phyloP scores from a whole-genome alignment of 495 filamentous ascomycete genomes.

The Tricharina praecox region DNA sequence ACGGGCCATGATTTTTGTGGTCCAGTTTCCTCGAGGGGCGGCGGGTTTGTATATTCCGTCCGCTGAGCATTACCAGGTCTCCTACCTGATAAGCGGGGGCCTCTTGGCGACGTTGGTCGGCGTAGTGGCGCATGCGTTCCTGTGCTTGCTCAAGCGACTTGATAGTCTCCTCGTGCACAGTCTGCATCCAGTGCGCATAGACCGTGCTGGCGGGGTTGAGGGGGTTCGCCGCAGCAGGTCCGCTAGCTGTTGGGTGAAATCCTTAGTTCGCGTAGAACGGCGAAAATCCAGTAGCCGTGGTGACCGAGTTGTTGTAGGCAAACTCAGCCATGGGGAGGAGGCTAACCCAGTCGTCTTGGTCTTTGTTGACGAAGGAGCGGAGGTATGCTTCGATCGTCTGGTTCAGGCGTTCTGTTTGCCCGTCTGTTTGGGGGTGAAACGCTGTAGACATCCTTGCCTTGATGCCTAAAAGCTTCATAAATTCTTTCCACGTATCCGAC shows the following conservation, averaged over 20 bases:
- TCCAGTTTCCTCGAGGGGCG: not conserved
- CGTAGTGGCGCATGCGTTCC: not conserved
- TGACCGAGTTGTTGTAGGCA: conserved; percentile 3
- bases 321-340: conserved; percentile 4
- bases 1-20: conserved; percentile 6
- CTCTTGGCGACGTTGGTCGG: not conserved
- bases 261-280: conserved; percentile 6
- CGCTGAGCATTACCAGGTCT: not conserved
- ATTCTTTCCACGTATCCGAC: conserved; percentile 1
- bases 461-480: conserved; percentile 1
- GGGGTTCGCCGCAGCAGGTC: not conserved
- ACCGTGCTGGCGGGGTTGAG: not conserved
- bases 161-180: not conserved
- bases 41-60: conserved; percentile 2
- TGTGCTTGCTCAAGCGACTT: not conserved
- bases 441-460: not conserved
- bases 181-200: not conserved
- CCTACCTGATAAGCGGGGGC: not conserved
- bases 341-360: conserved; percentile 4
- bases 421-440: conserved; percentile 5
- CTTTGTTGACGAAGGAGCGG: conserved; percentile 2
- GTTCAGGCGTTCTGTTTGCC: not conserved
- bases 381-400: conserved; percentile 1
- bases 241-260: not conserved
- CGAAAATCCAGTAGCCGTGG: not conserved